These are phyloP conservation scores for Chytriomyces hyalinus DNA, from an alignment of 192 early-diverging fungal genomes.

Conservation along the genomic window DNA sequence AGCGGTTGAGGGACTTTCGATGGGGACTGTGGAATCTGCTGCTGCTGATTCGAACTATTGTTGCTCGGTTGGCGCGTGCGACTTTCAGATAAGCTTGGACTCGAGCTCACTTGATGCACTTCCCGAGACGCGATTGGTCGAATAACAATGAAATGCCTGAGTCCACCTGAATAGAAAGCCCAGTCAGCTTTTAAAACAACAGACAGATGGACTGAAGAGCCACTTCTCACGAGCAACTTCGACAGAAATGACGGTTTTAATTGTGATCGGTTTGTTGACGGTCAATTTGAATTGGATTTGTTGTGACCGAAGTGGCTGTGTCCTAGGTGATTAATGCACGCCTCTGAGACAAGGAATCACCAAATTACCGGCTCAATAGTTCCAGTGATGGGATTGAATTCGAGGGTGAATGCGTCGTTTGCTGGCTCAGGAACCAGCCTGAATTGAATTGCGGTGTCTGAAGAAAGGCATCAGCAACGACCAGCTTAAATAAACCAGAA, in stretches of 20 bases:
- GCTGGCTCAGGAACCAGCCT: conserved; percentile 19
- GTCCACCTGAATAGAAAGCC: neutral
- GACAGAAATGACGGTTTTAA: conserved; percentile 2
- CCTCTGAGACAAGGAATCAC: neutral
- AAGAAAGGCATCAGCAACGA: neutral
- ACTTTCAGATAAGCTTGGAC: neutral
- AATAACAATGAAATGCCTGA: conserved; percentile 20
- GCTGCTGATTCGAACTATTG: neutral
- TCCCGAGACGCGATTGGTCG: conserved; percentile 13
- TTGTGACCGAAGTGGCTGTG: neutral
- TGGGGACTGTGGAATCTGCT: neutral
- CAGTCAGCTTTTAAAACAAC: neutral
- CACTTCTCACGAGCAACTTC: conserved; percentile 1
- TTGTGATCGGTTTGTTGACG: neutral
- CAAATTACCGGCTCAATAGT: neutral
- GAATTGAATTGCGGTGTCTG: neutral
- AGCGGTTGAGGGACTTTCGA: too few relatives aligned
- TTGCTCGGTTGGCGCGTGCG: neutral
- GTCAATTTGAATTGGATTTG: conserved; percentile 2
- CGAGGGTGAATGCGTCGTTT: neutral
- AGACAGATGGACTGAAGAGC: neutral
- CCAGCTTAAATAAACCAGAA: neutral
- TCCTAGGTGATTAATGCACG: neutral
- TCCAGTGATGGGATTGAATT: conserved; percentile 1
- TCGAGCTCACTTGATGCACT: neutral